A percentile compares a stretch with the other conserved stretches of the same genome.
phyloP scores from a whole-genome alignment of 2,329 filamentous ascomycete species.

The Botryosphaeria dothidea region DNA sequence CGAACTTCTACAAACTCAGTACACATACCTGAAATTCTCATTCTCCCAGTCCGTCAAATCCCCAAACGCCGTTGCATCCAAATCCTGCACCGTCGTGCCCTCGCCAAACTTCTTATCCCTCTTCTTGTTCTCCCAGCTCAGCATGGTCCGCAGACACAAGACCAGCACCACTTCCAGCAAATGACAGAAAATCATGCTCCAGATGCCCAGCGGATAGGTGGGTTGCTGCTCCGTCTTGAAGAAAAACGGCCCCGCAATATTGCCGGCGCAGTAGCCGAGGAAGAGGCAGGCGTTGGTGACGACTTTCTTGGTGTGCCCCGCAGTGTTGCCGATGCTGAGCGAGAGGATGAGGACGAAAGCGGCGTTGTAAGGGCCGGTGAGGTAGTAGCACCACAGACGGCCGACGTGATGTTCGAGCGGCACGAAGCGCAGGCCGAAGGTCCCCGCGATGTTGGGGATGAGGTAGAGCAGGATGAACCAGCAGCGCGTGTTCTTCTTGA shows the following conservation, averaged over 20 bases:
- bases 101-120: constrained; percentile 51
- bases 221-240: constrained; percentile 58
- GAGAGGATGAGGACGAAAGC: constrained; percentile 54
- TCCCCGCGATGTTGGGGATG: constrained; percentile 56
- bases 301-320: constrained; percentile 49
- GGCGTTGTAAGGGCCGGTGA: constrained; percentile 57
- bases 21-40: constrained; percentile 32
- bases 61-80: constrained; percentile 22
- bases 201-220: constrained; percentile 53
- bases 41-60: constrained; percentile 22
- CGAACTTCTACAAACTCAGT: constrained; percentile 18
- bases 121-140: constrained; percentile 52
- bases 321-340: constrained; percentile 50
- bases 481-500: constrained; percentile 17
- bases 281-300: constrained; percentile 64
- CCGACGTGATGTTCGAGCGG: constrained; percentile 52
- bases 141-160: constrained; percentile 45
- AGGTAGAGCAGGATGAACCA: constrained; percentile 19
- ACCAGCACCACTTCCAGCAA: constrained; percentile 54
- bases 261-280: constrained; percentile 61
- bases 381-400: constrained; percentile 60
- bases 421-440: constrained; percentile 60
- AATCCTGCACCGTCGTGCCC: constrained; percentile 49
- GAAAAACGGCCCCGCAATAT: constrained; percentile 65
- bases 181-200: constrained; percentile 59